Conservation (phyloP, 1,139 yeast species). For the Hyphopichia wangnamkhiaoensis region DNA sequence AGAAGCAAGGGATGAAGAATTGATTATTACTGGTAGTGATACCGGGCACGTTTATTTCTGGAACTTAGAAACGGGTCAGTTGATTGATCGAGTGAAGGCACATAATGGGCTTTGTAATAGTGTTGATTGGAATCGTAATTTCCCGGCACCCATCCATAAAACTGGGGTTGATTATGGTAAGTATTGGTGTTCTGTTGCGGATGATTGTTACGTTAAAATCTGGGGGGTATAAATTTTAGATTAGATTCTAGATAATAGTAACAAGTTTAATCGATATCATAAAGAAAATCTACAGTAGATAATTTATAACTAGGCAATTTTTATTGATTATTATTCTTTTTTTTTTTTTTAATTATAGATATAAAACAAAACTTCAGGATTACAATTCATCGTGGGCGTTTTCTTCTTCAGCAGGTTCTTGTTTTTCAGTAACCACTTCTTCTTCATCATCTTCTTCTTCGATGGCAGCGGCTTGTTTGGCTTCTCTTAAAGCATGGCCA, state of each 20-base stretch:
- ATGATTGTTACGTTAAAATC: constrained; percentile 66
- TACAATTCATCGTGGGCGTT: constrained; percentile 49
- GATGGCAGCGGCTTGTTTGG: constrained; percentile 32
- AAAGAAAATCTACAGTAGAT: not conserved
- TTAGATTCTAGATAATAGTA: not conserved
- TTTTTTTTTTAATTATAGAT: constrained; percentile 1
- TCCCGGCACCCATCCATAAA: constrained; percentile 16
- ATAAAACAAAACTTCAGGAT: too few species aligned
- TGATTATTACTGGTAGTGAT: constrained; percentile 80
- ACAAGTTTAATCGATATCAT: not conserved
- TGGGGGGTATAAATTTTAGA: constrained; percentile 42
- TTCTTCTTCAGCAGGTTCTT: constrained; percentile 21
- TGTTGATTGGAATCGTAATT: constrained; percentile 70
- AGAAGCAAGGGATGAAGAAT: constrained; percentile 54
- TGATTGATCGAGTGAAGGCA: constrained; percentile 59
- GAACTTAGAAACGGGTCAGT: constrained; percentile 74
- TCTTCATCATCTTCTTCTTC: constrained; percentile 27
- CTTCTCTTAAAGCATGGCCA: constrained; percentile 34
- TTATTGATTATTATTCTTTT: not conserved
- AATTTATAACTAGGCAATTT: constrained; percentile 6
- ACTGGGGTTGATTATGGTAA: constrained; percentile 38
- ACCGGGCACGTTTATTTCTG: constrained; percentile 80
- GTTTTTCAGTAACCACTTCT: constrained; percentile 17
- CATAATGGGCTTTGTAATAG: constrained; percentile 72
- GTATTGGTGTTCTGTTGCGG: constrained; percentile 82